A percentile compares a stretch with the other conserved stretches of the same genome.
Conservation (phyloP, 1,284 basidiomycete genomes). For the Rhodotorula sp. region DNA sequence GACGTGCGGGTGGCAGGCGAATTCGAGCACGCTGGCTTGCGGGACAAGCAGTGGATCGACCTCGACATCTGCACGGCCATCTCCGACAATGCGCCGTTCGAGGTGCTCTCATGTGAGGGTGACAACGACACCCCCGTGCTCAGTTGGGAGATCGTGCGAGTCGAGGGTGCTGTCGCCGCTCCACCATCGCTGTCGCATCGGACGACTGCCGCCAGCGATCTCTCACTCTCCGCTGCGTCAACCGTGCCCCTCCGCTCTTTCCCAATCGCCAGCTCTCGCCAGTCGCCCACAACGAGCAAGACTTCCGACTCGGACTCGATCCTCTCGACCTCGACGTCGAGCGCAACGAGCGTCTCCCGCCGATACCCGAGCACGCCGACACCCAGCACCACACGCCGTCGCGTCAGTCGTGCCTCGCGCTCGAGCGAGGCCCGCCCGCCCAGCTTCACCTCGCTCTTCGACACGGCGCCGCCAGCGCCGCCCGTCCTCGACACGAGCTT, state of each 20-base stretch:
- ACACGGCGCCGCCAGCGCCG: conserved; percentile 26
- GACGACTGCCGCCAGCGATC: not conserved
- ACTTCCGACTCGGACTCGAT: conserved; percentile 1
- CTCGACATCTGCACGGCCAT: not conserved
- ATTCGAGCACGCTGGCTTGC: conserved; percentile 10
- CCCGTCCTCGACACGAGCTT: conserved; percentile 19
- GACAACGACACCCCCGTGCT: not conserved
- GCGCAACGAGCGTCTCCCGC: not conserved
- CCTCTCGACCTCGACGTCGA: too few relatives aligned
- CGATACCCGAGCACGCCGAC: conserved; percentile 7
- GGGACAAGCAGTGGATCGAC: conserved; percentile 27
- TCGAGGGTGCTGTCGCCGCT: not conserved
- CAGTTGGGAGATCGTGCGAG: not conserved
- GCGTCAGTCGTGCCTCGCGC: not conserved
- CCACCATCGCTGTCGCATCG: not conserved
- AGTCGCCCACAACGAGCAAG: not conserved
- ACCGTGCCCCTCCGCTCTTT: too few relatives aligned
- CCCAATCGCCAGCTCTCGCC: not conserved
- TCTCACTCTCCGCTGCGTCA: not conserved
- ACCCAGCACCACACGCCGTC: not conserved
- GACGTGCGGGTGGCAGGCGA: conserved; percentile 7
- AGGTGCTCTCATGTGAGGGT: not conserved
- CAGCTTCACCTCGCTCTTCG: conserved; percentile 30
- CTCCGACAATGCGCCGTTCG: not conserved
- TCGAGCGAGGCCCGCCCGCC: conserved; percentile 9